Evolutionary conservation across 192 early-diverging fungal genomes (phyloP).

Genomic region (Endogone sp.): DNA sequence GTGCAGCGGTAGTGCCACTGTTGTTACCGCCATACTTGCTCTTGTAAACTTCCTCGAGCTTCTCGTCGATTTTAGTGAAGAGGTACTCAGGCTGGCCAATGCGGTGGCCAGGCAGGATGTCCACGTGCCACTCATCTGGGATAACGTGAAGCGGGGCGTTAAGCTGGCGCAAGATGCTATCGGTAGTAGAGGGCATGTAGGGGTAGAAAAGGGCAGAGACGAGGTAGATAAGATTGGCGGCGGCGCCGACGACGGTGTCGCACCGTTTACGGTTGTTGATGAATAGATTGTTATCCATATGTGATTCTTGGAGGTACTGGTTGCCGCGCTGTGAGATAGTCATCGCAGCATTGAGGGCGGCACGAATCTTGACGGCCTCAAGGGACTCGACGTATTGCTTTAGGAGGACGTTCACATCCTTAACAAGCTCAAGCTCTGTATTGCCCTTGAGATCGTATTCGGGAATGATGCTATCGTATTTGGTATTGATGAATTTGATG

Average conservation of each 20-base stretch:
- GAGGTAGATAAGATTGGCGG: conserved; percentile 88
- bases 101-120: conserved; percentile 77
- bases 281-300: conserved; percentile 88
- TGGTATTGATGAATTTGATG: conserved; percentile 88
- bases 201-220: conserved; percentile 84
- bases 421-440: conserved; percentile 67
- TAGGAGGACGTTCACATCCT: conserved; percentile 78
- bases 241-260: conserved; percentile 80
- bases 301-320: conserved; percentile 90
- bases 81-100: conserved; percentile 88
- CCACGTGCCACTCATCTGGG: conserved; percentile 71
- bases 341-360: conserved; percentile 83
- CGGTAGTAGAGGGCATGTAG: conserved; percentile 87
- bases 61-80: conserved; percentile 87
- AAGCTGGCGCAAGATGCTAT: conserved; percentile 77
- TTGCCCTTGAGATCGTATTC: conserved; percentile 46
- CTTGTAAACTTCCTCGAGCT: conserved; percentile 74
- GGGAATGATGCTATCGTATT: conserved; percentile 86
- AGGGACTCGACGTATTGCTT: conserved; percentile 71
- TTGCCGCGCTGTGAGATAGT: conserved; percentile 94
- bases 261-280: conserved; percentile 70
- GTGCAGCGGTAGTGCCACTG: conserved; percentile 13
- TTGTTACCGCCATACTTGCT: conserved; percentile 73
- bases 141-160: conserved; percentile 77
- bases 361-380: conserved; percentile 82